Conservation (phyloP, 441 rosid species). For the Euphorbia celastroides region DNA sequence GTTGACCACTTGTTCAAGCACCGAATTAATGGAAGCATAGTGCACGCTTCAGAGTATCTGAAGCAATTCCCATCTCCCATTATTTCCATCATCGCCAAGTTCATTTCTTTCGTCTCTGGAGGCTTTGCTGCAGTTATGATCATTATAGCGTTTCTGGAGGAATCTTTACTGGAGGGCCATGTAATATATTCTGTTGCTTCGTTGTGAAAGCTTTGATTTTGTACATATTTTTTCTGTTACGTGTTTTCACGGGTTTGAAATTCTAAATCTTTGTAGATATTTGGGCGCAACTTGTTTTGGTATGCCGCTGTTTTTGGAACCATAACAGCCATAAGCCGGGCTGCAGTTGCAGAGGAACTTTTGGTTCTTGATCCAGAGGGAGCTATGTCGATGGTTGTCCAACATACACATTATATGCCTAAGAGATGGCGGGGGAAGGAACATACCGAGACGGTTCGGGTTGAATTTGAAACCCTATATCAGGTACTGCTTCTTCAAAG, state of each 20-base stretch:
- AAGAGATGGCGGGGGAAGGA: constrained; percentile 95
- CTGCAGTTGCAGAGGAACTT: constrained; percentile 78
- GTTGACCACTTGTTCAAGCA: constrained; percentile 99
- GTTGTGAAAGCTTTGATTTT: constrained; percentile 1
- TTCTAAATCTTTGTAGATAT: constrained; percentile 51
- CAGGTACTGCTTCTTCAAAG: constrained; percentile 48
- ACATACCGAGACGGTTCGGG: constrained; percentile 65
- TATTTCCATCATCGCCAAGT: constrained; percentile 83
- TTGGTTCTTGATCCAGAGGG: constrained; percentile 89
- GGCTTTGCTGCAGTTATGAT: constrained; percentile 95
- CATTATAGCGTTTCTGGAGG: constrained; percentile 97
- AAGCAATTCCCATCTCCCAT: constrained; percentile 92
- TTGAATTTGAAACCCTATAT: constrained; percentile 87
- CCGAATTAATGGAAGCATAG: constrained; percentile 83
- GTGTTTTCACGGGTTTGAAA: not conserved
- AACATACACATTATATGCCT: constrained; percentile 94
- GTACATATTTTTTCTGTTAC: not conserved
- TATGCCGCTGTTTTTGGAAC: constrained; percentile 98
- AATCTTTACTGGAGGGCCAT: constrained; percentile 97
- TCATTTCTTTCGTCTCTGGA: constrained; percentile 94
- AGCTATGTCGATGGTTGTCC: constrained; percentile 81
- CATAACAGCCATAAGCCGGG: constrained; percentile 93
- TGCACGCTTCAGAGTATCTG: constrained; percentile 80
- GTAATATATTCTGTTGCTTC: constrained; percentile 43
- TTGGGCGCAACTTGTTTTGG: constrained; percentile 97